Evolutionary conservation across 768 basidiomycete species (phyloP).

Genomic region (Phylloporus sp.): DNA sequence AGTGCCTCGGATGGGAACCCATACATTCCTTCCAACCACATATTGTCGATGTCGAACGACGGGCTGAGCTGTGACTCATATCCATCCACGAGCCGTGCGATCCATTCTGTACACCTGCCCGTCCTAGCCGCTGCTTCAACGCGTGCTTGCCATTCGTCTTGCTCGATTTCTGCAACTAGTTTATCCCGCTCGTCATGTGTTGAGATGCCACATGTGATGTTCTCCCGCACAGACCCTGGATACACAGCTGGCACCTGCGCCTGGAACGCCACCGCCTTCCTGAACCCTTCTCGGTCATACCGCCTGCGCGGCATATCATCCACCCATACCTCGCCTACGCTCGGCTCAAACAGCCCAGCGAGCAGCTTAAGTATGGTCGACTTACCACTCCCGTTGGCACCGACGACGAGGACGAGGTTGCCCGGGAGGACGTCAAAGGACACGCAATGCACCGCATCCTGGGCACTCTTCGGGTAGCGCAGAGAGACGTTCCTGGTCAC

Average conservation of each 20-base stretch:
- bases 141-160: background rate
- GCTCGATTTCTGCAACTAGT: background rate
- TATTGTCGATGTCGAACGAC: conserved; percentile 15
- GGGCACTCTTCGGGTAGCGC: conserved; percentile 19
- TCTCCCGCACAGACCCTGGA: conserved; percentile 44
- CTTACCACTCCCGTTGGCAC: conserved; percentile 28
- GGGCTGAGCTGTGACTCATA: conserved; percentile 31
- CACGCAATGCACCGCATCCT: conserved; percentile 20
- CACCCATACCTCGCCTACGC: conserved; percentile 41
- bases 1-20: conserved; percentile 20
- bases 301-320: conserved; percentile 38
- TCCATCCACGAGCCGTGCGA: conserved; percentile 31
- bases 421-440: conserved; percentile 30
- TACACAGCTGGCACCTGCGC: conserved; percentile 49
- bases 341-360: conserved; percentile 45
- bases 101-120: conserved; percentile 30
- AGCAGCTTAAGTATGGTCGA: conserved; percentile 44
- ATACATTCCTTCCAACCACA: conserved; percentile 19
- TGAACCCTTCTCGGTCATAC: conserved; percentile 40
- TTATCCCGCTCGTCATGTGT: too few species aligned
- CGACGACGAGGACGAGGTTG: conserved; percentile 30
- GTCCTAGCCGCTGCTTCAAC: conserved; percentile 32
- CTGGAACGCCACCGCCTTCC: conserved; percentile 43
- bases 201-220: conserved; percentile 34
- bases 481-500: conserved; percentile 16